Evolutionary conservation across 1,284 basidiomycete species (phyloP), one percentile per base, ranked within the genome.

Genomic region (Irpex sp.): DNA sequence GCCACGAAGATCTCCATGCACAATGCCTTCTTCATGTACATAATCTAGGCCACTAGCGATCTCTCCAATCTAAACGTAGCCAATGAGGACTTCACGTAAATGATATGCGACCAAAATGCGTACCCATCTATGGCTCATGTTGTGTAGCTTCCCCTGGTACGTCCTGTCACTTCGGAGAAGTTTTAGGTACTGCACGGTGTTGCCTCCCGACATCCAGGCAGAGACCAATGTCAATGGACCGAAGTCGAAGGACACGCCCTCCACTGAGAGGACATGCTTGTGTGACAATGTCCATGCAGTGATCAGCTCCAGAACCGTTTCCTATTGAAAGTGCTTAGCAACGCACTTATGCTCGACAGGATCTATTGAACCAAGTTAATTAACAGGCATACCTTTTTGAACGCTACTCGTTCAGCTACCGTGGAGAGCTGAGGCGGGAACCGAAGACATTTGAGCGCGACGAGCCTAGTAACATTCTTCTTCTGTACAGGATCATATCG

Each of bases 1-100:
- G 1, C 44, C 38, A 48, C 49, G 60, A 34, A 61, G 38, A 47
- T 61, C 60, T 17, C 60, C 60, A n/a, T 61, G 60, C 2, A 61
- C 60, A 19, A 61, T 26, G 15, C 40, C 36, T 31, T 61, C 26
- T 6, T 1, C 2, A 36, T 61, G 60, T 3, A 61, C 8, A 31
- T 61, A 61, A 9, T 21, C 52, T 4, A 61, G 6, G 5, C 54
- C 60, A 11, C 21, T n/a, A 1, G 40, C 38, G 21, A 61, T 34
- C 19, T 61, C 34, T 19, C 11, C 31, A 2, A 61, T 61, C 54
- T 61, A 31, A n/a, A n/a, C n/a, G n/a, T n/a, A n/a, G n/a, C n/a
- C n/a, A n/a, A n/a, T n/a, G n/a, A n/a, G n/a, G n/a, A n/a, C n/a
- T n/a, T n/a, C n/a, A n/a, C n/a, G n/a, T n/a, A n/a, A n/a, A n/a